phyloP scores from a whole-genome alignment of 2,329 filamentous ascomycete genomes.

The Neopestalotiopsis sp. region DNA sequence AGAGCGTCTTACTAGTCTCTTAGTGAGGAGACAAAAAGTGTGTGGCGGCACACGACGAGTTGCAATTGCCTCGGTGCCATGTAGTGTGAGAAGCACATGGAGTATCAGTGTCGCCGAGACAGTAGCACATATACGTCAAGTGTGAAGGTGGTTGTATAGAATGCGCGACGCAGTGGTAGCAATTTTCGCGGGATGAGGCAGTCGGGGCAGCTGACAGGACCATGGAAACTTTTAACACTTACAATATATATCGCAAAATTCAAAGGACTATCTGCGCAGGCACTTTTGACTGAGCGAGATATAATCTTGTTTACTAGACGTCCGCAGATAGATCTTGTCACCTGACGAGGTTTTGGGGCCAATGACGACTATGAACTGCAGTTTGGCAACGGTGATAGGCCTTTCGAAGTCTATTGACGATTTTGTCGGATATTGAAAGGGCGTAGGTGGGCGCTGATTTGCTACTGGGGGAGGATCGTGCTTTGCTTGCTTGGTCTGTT shows the following conservation, averaged over 20 bases:
- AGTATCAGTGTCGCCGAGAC: constrained; percentile 14
- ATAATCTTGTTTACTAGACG: constrained; percentile 37
- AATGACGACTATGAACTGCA: constrained; percentile 50
- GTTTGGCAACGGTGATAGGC: constrained; percentile 58
- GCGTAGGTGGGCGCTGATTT: constrained; percentile 57
- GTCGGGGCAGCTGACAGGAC: background rate
- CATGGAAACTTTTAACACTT: background rate
- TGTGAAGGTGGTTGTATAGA: constrained; percentile 1
- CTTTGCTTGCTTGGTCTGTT: constrained; percentile 23
- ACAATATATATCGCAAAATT: constrained; percentile 15
- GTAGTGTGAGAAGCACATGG: constrained; percentile 23
- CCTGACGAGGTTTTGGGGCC: constrained; percentile 52
- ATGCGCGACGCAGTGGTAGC: constrained; percentile 22
- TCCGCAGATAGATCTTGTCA: constrained; percentile 55
- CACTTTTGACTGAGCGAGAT: constrained; percentile 37
- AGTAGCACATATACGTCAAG: background rate
- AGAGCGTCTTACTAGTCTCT: constrained; percentile 23
- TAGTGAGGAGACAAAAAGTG: background rate
- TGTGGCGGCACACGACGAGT: background rate
- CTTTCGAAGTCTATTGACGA: constrained; percentile 40
- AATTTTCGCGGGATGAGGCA: constrained; percentile 6
- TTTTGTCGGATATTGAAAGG: constrained; percentile 43
- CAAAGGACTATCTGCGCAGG: constrained; percentile 17
- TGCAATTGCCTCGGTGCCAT: constrained; percentile 21
- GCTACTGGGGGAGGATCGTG: constrained; percentile 36